Percentiles rank a stretch among this genome's conserved stretches.
These are phyloP conservation scores for Berberis vulgaris DNA, from an alignment of 164 flowering plant genomes.

Conservation along the genomic window DNA sequence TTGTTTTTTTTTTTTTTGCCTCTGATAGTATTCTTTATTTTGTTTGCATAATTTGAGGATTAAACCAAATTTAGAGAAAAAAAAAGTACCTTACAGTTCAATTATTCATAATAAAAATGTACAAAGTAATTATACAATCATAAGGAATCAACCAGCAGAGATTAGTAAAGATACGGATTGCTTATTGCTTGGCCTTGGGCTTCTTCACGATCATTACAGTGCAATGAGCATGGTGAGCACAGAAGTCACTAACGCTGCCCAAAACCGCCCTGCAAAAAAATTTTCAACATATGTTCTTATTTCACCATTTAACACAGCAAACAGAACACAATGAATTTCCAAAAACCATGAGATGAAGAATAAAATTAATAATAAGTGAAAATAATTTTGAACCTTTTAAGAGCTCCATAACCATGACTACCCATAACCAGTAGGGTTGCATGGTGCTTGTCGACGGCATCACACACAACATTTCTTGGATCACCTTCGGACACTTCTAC, in stretches of 20 bases:
- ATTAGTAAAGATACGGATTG: too few species aligned
- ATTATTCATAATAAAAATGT: too few species aligned
- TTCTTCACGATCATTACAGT: slow-evolving; percentile 80
- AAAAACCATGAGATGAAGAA: too few species aligned
- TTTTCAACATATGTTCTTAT: not conserved
- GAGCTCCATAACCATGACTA: slow-evolving; percentile 63
- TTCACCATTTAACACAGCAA: too few species aligned
- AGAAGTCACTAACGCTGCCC: slow-evolving; percentile 82
- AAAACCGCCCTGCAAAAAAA: slow-evolving; percentile 50
- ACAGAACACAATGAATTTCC: too few species aligned
- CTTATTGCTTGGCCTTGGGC: slow-evolving; percentile 42
- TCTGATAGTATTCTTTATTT: too few species aligned
- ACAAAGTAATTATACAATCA: too few species aligned
- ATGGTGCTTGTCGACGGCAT: slow-evolving; percentile 47
- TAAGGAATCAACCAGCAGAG: too few species aligned
- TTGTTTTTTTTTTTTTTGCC: too few species aligned
- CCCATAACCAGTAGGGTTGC: slow-evolving; percentile 55
- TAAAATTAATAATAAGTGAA: not conserved
- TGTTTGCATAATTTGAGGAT: too few species aligned
- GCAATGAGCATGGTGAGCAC: slow-evolving; percentile 85
- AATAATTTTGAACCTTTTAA: slow-evolving; percentile 35
- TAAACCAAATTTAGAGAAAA: too few species aligned
- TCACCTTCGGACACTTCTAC: slow-evolving; percentile 48
- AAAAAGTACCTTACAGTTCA: too few species aligned
- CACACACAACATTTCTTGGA: slow-evolving; percentile 46